Conservation (phyloP, 768 basidiomycete genomes). For the Russula vinacea region DNA sequence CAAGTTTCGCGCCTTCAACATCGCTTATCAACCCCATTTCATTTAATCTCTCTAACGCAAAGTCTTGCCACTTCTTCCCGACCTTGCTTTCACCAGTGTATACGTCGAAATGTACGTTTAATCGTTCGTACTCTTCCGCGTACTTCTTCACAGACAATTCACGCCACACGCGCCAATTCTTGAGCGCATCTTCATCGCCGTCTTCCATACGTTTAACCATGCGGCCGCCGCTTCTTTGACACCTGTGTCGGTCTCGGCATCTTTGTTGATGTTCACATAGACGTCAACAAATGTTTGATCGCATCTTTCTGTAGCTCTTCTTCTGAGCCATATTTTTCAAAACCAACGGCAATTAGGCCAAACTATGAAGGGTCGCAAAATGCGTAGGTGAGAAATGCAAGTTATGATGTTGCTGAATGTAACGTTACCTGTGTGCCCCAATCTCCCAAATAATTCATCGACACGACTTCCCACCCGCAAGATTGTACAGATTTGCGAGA, state of each 20-base stretch:
- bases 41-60: conserved; percentile 63
- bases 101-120: conserved; percentile 87
- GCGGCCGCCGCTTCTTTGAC: conserved; percentile 75
- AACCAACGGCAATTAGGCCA: conserved; percentile 87
- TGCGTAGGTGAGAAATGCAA: background rate
- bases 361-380: conserved; percentile 48
- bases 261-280: conserved; percentile 91
- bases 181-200: conserved; percentile 78
- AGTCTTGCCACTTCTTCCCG: conserved; percentile 66
- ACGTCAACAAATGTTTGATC: conserved; percentile 94
- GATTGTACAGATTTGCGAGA: conserved; percentile 86
- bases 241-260: conserved; percentile 65
- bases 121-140: conserved; percentile 73
- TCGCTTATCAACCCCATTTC: conserved; percentile 76
- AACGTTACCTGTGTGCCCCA: conserved; percentile 89
- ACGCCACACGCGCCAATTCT: conserved; percentile 91
- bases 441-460: conserved; percentile 94
- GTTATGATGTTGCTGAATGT: background rate
- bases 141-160: conserved; percentile 91
- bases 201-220: conserved; percentile 97
- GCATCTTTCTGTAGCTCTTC: conserved; percentile 82
- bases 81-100: conserved; percentile 90
- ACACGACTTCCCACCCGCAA: conserved; percentile 88
- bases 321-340: conserved; percentile 85
- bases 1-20: conserved; percentile 75